Base-by-base conservation (phyloP, 306 rosid species). In the Trifolium subterraneum region DNA sequence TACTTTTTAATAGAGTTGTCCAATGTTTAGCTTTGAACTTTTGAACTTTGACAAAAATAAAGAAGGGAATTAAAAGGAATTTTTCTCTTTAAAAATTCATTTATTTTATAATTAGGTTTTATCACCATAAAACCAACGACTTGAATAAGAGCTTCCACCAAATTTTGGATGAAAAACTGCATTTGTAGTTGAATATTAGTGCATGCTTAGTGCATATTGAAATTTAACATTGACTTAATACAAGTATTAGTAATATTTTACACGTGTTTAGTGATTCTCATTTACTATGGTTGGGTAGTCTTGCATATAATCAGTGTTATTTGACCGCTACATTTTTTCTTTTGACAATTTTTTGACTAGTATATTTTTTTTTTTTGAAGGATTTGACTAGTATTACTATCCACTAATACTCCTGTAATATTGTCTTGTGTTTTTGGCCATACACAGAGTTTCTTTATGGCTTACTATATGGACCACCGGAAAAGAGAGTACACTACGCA, bases 261-360 rank as follows among this genome's bases (percentile, higher is more conserved):
- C 11, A 29, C 19, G 58, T 35, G 55, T 64, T 48, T 74, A 64
- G 45, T 18, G 27, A 51, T 75, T 63, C 0, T 15, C 16, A 38
- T 47, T 20, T 48, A 35, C 55, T 10, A 9, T 52, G 50, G 50
- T 59, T 31, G 31, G 45, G 77, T 72, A 44, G 29, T 25, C 39
- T 10, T 9, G 13, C 61, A 45, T 20, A 19, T n/a, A 12, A 50
- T 50, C 1, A 4, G 6, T 12, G 0, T 52, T 52, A 7, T 52
- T 10, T 48, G 18, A 48, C 54, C 4, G 8, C 2, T n/a, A 6
- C 54, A 52, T 70, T 70, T 52, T 6, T 2, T 14, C 11, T 3
- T 29, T 29, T 3, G 14, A 10, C 0, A 12, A 12, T 11, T 42
- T 42, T 42, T 42, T 4, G 4, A 12, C 50, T 41, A 36, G 2